These are phyloP conservation scores for Acanthamoeba sp. DNA, from an alignment of 208 protist genomes.

Conservation along the genomic window DNA sequence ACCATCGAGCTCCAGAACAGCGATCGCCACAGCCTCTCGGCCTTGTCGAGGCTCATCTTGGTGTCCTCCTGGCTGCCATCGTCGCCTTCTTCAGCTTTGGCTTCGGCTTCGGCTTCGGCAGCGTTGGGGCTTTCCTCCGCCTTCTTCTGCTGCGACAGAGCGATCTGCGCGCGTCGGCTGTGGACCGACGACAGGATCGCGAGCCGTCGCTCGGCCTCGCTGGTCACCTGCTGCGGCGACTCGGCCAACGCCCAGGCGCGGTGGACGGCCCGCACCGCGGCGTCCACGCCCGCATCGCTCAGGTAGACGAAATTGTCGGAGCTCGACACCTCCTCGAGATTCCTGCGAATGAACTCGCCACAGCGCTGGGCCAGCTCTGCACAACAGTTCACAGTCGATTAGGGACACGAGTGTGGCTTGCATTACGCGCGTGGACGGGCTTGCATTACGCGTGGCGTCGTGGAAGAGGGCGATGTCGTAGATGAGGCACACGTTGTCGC, in stretches of 20 bases:
- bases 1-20: constrained; percentile 6
- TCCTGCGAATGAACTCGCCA: not conserved
- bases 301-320: not conserved
- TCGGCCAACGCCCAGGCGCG: not conserved
- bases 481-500: constrained; percentile 52
- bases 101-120: not conserved
- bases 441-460: not conserved
- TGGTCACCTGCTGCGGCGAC: not conserved
- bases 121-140: not conserved
- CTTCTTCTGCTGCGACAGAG: not conserved
- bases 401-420: too few relatives aligned
- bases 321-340: not conserved
- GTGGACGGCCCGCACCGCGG: not conserved
- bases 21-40: not conserved
- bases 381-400: too few relatives aligned
- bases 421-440: too few relatives aligned
- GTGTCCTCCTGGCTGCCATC: not conserved
- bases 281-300: not conserved
- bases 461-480: constrained; percentile 44
- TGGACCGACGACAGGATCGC: not conserved
- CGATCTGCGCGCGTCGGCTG: not conserved
- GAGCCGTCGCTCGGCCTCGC: not conserved
- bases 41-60: not conserved
- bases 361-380: not conserved
- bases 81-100: not conserved